A percentile compares a stretch with the other conserved stretches of the same genome.
phyloP scores from a whole-genome alignment of 2,329 filamentous ascomycete species.

The Aquanectria penicillioides region DNA sequence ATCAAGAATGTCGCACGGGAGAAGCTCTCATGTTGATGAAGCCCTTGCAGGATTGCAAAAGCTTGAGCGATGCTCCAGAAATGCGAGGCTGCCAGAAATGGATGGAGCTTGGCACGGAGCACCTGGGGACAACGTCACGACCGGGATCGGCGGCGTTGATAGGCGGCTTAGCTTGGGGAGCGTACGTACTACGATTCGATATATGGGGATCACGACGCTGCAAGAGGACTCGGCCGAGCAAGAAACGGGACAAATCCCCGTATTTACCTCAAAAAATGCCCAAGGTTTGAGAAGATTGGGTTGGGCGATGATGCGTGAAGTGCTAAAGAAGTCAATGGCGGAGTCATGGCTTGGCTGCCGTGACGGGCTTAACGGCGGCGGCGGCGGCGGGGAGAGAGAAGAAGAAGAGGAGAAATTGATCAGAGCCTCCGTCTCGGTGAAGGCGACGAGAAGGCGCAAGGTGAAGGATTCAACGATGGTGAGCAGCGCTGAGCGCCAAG shows the following conservation, averaged over 20 bases:
- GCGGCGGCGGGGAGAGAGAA: not conserved
- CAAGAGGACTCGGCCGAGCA: not conserved
- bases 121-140: not conserved
- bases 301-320: not conserved
- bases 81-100: constrained; percentile 1
- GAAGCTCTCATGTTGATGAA: no score
- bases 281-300: no score
- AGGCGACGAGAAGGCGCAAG: no score
- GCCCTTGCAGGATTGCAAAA: no score
- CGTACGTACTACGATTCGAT: not conserved
- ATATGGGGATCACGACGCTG: constrained; percentile 4
- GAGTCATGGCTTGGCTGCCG: constrained; percentile 9
- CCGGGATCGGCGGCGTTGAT: constrained; percentile 6
- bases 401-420: not conserved
- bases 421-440: no score
- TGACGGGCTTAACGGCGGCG: not conserved
- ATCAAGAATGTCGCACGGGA: not conserved
- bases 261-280: no score
- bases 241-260: no score
- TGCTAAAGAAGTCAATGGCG: not conserved
- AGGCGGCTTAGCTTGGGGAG: not conserved
- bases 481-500: no score
- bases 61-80: no score
- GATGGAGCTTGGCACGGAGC: not conserved
- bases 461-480: no score